Evolutionary conservation across 2,329 filamentous ascomycete genomes (phyloP), one percentile per base, ranked within the genome.

Genomic region (Colletotrichum lindemuthianum): DNA sequence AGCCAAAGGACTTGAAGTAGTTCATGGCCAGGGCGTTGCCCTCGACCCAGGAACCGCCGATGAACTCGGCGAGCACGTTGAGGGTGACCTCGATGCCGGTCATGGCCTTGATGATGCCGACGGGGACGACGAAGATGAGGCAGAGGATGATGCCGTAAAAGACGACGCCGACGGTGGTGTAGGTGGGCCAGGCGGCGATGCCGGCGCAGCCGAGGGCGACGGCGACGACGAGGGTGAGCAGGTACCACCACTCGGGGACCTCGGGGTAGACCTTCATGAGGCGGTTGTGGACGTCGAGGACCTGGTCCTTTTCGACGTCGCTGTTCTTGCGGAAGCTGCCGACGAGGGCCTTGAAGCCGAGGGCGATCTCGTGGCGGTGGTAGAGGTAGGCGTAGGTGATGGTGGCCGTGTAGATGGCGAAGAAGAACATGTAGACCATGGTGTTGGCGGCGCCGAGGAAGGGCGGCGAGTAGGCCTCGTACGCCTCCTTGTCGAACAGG

Each of bases 231-330:
- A 85, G 74, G 43, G 78, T 75, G 6, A 77, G 56, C 34, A 80
- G 67, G 65, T 84, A 86, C 84, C 84, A 86, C 84, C 83, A 86
- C 59, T 85, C 82, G 0, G 84, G 83, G 0, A 82, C 82, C 65
- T 85, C 77, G 7, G 75, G 70, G 68, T 84, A 84, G 0, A 70
- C 63, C 59, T 63, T 66, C 81, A 84, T 84, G 36, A 84, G 73
- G 8, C 81, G 77, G 61, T 79, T 82, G 69, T 84, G 82, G 4
- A 84, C 78, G 53, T 84, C 82, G 7, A 80, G 72, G 33, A 68
- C 69, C 53, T 71, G 71, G 41, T 76, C 70, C 32, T 76, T 71
- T 45, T 78, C 74, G 13, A 71, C 68, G 53, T 72, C 70, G 57
- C 77, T 78, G 60, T 77, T 79, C 69, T 76, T 78, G 49, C 77